Evolutionary conservation across 805 yeast species (phyloP).

Genomic region (Clavispora santaluciae): DNA sequence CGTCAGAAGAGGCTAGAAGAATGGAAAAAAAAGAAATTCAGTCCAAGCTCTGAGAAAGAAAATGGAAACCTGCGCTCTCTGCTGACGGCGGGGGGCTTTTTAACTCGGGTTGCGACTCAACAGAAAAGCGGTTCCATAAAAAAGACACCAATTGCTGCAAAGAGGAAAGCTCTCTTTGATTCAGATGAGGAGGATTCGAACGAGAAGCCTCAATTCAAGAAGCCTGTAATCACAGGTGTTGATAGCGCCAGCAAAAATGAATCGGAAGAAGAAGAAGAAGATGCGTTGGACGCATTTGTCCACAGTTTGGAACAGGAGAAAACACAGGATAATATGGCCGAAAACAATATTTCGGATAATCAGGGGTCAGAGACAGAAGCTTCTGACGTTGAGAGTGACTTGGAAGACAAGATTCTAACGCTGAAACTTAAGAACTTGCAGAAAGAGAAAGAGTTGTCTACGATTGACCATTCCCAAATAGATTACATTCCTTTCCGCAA

Average conservation of each 20-base stretch:
- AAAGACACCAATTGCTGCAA: not conserved
- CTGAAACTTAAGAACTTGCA: conserved; percentile 38
- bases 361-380: conserved; percentile 3
- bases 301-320: conserved; percentile 4
- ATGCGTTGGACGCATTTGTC: conserved; percentile 25
- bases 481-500: conserved; percentile 54
- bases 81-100: not conserved
- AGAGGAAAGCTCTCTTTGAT: conserved; percentile 15
- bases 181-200: conserved; percentile 24
- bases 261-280: conserved; percentile 7
- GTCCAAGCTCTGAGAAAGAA: not conserved
- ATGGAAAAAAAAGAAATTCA: conserved; percentile 42
- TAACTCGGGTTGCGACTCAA: not conserved
- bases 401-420: conserved; percentile 29
- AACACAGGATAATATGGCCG: not conserved
- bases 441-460: conserved; percentile 47
- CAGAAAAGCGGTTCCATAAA: not conserved
- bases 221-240: conserved; percentile 12
- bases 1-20: conserved; percentile 40
- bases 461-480: conserved; percentile 41
- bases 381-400: conserved; percentile 16
- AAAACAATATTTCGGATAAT: not conserved
- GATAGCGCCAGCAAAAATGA: conserved; percentile 7
- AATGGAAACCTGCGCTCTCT: not conserved
- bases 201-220: conserved; percentile 16